phyloP scores from a whole-genome alignment of 2,329 filamentous ascomycete genomes.

The Thielaviopsis musarum region DNA sequence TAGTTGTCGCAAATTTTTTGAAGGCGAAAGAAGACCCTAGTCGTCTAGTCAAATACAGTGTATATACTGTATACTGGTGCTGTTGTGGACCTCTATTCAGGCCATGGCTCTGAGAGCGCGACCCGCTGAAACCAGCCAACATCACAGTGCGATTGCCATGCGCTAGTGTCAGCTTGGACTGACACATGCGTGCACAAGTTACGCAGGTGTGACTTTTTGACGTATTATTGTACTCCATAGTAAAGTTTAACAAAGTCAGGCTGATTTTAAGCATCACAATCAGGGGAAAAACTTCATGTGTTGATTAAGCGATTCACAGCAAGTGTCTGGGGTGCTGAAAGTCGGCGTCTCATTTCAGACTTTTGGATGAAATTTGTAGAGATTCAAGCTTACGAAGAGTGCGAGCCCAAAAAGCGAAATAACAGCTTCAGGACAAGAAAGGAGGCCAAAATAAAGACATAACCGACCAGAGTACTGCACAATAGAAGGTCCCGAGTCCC shows the following conservation, averaged over 20 bases:
- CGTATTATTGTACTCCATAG: background rate
- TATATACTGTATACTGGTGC: background rate
- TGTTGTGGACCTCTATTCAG: background rate
- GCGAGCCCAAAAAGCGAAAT: background rate
- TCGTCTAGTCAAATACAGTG: background rate
- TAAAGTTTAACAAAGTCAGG: background rate
- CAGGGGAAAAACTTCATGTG: background rate
- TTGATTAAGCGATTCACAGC: background rate
- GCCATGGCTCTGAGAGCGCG: too few relatives aligned
- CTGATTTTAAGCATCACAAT: background rate
- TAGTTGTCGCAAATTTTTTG: slow-evolving; percentile 10
- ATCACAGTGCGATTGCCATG: too few relatives aligned
- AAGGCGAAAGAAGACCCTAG: background rate
- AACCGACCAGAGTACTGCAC: too few relatives aligned
- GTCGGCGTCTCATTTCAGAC: background rate
- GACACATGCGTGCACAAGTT: background rate
- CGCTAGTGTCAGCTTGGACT: too few relatives aligned
- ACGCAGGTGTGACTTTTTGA: background rate
- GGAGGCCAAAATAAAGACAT: background rate
- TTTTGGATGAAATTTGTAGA: background rate
- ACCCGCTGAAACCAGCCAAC: too few relatives aligned
- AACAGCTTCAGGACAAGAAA: too few relatives aligned
- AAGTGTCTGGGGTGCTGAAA: too few relatives aligned
- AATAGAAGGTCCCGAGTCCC: too few relatives aligned
- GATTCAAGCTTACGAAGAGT: too few relatives aligned